Evolutionary conservation across 306 rosid genomes (phyloP), one percentile per base, ranked within the genome.

Genomic region (Medicago arabica): DNA sequence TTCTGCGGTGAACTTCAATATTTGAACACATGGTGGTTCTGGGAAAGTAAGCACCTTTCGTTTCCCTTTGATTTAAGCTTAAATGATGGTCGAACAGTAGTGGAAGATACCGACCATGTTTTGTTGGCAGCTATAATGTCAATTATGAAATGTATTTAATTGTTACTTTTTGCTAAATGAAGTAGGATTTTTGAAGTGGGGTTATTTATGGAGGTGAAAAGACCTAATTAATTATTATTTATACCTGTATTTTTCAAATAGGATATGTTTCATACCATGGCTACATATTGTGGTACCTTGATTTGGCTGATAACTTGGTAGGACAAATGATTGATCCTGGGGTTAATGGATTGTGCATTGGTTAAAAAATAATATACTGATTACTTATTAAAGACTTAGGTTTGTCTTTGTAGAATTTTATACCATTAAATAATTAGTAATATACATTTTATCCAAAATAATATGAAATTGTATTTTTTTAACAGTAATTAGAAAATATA

Each of bases 181-280:
- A 34, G 69, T 59, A 36, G 54, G 38, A 13, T 25, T 43, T 67
- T 28, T 28, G 31, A 28, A 28, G 31, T 28, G 31, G 31, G 53
- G 14, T 47, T 47, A 47, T 28, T 28, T 9, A 50, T 18, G 60
- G 31, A 28, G 31, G 31, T 28, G 31, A 28, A 28, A 28, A 28
- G 4, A 28, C 31, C 31, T 28, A 28, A 28, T 28, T 28, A 28
- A 28, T 28, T 28, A 18, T 54, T 54, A 23, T 23, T 1, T 18
- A 18, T 23, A 11, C 66, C 49, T 80, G n/a, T 23, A 58, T 9
- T 49, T 57, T 69, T 61, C 44, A 43, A 60, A 75, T 50, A 61
- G 67, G 15, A 25, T 51, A 5, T 60, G 58, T 74, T 60, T 80
- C 71, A 54, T 54, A 76, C 21, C 41, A 54, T 63, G 51, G 55